Evolutionary conservation across 768 basidiomycete genomes (phyloP).

Genomic region (Tricholomella constricta): DNA sequence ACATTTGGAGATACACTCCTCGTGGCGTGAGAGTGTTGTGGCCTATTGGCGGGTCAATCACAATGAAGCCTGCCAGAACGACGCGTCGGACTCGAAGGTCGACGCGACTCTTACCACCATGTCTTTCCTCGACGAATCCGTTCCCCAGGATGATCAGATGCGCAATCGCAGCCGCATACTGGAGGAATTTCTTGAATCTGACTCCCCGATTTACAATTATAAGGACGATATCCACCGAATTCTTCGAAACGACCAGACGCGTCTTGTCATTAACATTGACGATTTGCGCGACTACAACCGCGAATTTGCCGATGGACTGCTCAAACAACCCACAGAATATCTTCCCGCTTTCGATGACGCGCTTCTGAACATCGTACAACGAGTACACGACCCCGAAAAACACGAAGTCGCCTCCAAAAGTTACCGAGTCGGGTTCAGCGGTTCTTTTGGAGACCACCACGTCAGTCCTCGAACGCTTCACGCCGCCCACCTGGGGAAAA

Average conservation of each 20-base stretch:
- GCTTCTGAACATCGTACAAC: constrained; percentile 69
- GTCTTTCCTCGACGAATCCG: constrained; percentile 56
- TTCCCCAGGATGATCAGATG: constrained; percentile 69
- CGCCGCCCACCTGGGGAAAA: constrained; percentile 87
- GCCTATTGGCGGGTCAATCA: constrained; percentile 11
- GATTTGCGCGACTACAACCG: constrained; percentile 93
- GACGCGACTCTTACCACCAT: constrained; percentile 25
- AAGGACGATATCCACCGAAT: constrained; percentile 81
- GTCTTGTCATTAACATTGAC: constrained; percentile 94
- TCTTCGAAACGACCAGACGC: constrained; percentile 79
- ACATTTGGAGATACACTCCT: too few species aligned
- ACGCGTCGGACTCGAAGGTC: not conserved
- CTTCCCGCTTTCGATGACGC: constrained; percentile 91
- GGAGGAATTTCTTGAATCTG: constrained; percentile 79
- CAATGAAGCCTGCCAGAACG: not conserved
- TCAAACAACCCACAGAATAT: constrained; percentile 86
- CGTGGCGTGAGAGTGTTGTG: too few species aligned
- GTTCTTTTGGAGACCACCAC: constrained; percentile 98
- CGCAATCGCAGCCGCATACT: constrained; percentile 78
- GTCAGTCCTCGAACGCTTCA: constrained; percentile 92
- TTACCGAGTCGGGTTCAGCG: constrained; percentile 89
- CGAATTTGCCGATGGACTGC: constrained; percentile 82
- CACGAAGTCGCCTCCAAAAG: constrained; percentile 78
- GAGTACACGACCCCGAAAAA: constrained; percentile 76
- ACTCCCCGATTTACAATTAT: constrained; percentile 74